Percentiles rank a stretch among this genome's conserved stretches.
phyloP scores from a whole-genome alignment of 2,329 filamentous ascomycete species.

The Cordyceps pruinosa region DNA sequence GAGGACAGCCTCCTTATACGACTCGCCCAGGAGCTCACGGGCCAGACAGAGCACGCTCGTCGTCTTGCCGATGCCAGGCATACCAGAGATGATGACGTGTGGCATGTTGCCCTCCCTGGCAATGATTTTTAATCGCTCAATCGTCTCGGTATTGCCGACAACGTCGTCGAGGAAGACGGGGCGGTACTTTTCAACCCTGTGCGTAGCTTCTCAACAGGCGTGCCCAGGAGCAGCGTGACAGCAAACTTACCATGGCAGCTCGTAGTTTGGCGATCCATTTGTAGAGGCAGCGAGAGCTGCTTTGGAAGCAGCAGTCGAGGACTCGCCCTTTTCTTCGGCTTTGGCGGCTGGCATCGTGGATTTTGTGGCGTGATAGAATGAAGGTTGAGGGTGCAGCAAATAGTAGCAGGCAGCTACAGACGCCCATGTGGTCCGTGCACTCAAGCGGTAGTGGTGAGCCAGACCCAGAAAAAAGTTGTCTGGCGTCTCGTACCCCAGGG shows the following conservation, averaged over 20 bases:
- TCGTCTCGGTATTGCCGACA: constrained; percentile 95
- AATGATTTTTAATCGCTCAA: constrained; percentile 96
- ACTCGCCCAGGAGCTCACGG: constrained; percentile 80
- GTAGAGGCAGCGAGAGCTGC: constrained; percentile 44
- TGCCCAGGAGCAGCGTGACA: constrained; percentile 17
- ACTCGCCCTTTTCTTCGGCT: constrained; percentile 50
- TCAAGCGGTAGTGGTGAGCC: background rate
- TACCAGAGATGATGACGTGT: constrained; percentile 97
- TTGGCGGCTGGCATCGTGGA: constrained; percentile 43
- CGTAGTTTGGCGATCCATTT: constrained; percentile 53
- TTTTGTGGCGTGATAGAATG: constrained; percentile 17
- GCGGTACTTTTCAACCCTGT: constrained; percentile 96
- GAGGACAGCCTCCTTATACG: constrained; percentile 95
- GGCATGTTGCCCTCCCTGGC: constrained; percentile 99
- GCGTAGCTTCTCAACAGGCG: constrained; percentile 11
- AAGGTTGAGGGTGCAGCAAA: constrained; percentile 4
- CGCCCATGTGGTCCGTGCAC: constrained; percentile 23
- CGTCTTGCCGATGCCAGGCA: constrained; percentile 98
- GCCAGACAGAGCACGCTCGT: constrained; percentile 92
- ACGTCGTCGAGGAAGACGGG: constrained; percentile 93
- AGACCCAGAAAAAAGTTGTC: constrained; percentile 25
- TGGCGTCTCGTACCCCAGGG: background rate
- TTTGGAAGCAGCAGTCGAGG: constrained; percentile 53
- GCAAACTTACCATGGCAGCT: constrained; percentile 64
- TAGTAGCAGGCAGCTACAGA: constrained; percentile 16